Evolutionary conservation across 2,329 filamentous ascomycete genomes (phyloP), one percentile per base, ranked within the genome.

Genomic region (Fusarium solani-melongenae): DNA sequence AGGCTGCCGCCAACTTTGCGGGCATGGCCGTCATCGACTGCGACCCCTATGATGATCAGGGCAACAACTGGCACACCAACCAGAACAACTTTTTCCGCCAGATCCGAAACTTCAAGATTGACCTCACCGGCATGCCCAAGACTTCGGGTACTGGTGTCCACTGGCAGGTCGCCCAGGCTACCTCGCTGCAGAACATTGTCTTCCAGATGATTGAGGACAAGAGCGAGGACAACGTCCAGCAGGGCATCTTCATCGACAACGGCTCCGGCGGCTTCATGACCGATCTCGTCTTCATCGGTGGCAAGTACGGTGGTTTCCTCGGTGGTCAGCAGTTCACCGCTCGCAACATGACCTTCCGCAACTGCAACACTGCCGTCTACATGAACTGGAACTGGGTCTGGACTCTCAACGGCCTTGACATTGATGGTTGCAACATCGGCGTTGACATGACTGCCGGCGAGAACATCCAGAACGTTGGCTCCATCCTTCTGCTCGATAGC

Each of bases 321-420:
- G 94, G 94, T 58, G 95, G 92, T 83, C 94, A 97, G 84, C 94
- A 97, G 83, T 96, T 96, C 83, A 96, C 94, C 41, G 92, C 91
- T 31, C 92, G 94, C 75, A 96, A 97, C 83, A 79, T 96, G 80
- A 92, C 88, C 38, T 97, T 97, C 88, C 94, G 93, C 81, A 88
- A 89, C 82, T 95, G 93, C 86, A 88, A 94, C 79, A 97, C 94
- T 2, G 94, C 93, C 70, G 91, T 97, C 72, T 94, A 90, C 84
- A 93, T 96, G 91, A 95, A 95, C 86, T 97, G 94, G 94, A 94
- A 96, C 85, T 97, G 94, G 94, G 86, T 91, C 20, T 97, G 93
- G 92, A 91, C 92, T 51, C 90, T 96, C 83, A 94, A 96, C 80
- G 92, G 90, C 38, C 76, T 97, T 39, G 88, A 84, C 53, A 93